phyloP scores from a whole-genome alignment of 352 stramenopile genomes.

The Globisporangium mamillatum region DNA sequence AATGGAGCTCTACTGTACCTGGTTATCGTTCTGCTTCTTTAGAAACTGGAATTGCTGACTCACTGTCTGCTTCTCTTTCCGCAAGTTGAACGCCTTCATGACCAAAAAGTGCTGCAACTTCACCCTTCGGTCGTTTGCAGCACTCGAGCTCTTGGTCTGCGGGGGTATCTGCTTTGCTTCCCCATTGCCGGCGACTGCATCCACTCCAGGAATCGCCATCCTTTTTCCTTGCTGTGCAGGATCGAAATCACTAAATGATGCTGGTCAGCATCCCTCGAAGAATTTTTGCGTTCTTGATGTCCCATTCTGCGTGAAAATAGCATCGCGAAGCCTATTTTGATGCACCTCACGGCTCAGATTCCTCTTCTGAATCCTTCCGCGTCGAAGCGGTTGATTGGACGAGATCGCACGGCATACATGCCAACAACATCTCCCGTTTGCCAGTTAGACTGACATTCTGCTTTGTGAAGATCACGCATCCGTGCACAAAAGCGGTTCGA shows the following conservation, averaged over 20 bases:
- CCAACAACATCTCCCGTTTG: conserved; percentile 6
- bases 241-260: background rate
- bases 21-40: conserved; percentile 23
- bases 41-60: conserved; percentile 67
- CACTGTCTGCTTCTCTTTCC: conserved; percentile 51
- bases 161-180: background rate
- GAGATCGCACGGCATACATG: conserved; percentile 16
- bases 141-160: conserved; percentile 3
- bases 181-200: background rate
- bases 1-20: conserved; percentile 4
- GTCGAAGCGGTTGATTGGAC: background rate
- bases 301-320: conserved; percentile 11
- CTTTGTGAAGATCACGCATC: conserved; percentile 31
- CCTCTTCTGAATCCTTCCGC: conserved; percentile 8
- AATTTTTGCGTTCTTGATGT: background rate
- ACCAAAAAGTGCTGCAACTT: conserved; percentile 82
- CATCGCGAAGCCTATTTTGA: conserved; percentile 1
- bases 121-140: conserved; percentile 28
- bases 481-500: conserved; percentile 50
- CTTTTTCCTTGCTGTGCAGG: background rate
- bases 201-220: conserved; percentile 8
- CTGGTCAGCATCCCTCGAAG: background rate
- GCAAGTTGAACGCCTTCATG: conserved; percentile 81
- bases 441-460: background rate
- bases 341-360: background rate